Base-by-base conservation (phyloP, 345 rosid species). In the Boechera stricta region DNA sequence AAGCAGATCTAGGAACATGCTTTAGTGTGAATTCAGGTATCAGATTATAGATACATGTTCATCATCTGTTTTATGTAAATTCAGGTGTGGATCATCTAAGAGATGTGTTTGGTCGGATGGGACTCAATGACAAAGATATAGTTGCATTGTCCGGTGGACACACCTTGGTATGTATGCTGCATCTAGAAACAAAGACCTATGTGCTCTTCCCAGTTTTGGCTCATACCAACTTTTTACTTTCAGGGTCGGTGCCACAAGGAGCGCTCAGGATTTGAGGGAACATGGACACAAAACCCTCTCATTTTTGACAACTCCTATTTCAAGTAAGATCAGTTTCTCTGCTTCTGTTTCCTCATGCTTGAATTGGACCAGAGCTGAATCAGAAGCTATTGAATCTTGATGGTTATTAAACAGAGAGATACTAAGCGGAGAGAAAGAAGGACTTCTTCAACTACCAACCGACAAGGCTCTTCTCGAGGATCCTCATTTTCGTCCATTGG, bases 161-260 rank as follows among this genome's bases (percentile, higher is more conserved):
- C 73, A 91, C 97, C 18, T 76, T 94, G 94, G 98, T 90, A 64
- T 48, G 61, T 62, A 24, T 54, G 3, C 2, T 26, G 82, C 78
- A 59, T 11, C 63, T 11, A 51, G 4, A 29, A 5, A 10, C 5
- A 52, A 62, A 33, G 58, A 63, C 53, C 2, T 31, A 5, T 53
- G 45, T 39, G 2, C 45, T 39, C 35, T 64, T 72, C 67, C 36
- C 13, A 28, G 59, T 63, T 35, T 10, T 63, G 58, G 47, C 41
- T 29, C 65, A 42, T 51, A 67, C 54, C 58, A 35, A 24, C 10
- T 35, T 71, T 21, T 1, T 64, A 53, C 9, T 56, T 72, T 56
- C 80, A 91, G 98, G 97, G 98, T 4, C 87, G 97, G 76, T 90
- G 97, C 85, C 97, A 91, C 87, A 87, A 92, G 82, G 98, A 92